A percentile compares a stretch with the other conserved stretches of the same genome.
Conservation (phyloP, 2,329 filamentous ascomycete genomes). For the Calonectria naviculata region DNA sequence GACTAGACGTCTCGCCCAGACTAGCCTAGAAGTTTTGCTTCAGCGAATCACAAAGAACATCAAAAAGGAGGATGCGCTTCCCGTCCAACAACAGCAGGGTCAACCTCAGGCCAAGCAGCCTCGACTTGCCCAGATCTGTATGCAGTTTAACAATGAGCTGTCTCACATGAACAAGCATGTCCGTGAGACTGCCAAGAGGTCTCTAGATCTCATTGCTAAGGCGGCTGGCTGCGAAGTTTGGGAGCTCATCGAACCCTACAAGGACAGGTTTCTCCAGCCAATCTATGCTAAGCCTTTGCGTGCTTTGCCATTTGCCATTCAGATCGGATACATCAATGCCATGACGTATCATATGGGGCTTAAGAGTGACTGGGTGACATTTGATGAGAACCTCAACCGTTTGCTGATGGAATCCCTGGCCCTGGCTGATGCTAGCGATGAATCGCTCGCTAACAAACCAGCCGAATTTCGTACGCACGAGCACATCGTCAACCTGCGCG, state of each 20-base stretch:
- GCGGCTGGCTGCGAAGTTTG: conserved; percentile 83
- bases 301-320: conserved; percentile 91
- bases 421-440: conserved; percentile 93
- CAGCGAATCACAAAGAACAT: conserved; percentile 81
- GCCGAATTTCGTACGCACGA: conserved; percentile 96
- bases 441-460: conserved; percentile 91
- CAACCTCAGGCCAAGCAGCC: conserved; percentile 62
- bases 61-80: conserved; percentile 77
- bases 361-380: conserved; percentile 88
- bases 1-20: conserved; percentile 84
- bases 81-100: conserved; percentile 50
- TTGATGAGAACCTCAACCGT: conserved; percentile 91
- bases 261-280: conserved; percentile 87
- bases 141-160: conserved; percentile 87
- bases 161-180: conserved; percentile 97
- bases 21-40: conserved; percentile 84
- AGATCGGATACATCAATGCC: conserved; percentile 98
- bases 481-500: conserved; percentile 88
- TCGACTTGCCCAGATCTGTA: conserved; percentile 81
- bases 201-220: conserved; percentile 83
- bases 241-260: conserved; percentile 90
- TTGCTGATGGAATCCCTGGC: conserved; percentile 94
- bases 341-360: conserved; percentile 95
- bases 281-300: conserved; percentile 96
- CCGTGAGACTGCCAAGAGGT: conserved; percentile 84